Conservation (phyloP, 2,329 filamentous ascomycete genomes). For the Colletotrichum lentis region DNA sequence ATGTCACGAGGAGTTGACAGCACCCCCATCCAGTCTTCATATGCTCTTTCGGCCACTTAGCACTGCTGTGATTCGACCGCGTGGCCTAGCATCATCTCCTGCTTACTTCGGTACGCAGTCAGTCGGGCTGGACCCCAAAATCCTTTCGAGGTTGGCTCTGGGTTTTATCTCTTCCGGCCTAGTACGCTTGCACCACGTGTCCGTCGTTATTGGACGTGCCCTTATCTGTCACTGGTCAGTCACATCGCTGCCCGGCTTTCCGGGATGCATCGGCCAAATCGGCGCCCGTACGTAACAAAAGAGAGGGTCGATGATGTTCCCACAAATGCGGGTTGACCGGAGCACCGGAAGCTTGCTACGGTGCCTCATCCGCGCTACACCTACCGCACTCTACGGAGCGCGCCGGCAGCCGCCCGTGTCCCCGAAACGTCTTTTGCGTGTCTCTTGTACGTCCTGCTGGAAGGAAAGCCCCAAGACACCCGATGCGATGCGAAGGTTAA, state of each 20-base stretch:
- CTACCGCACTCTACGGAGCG: constrained; percentile 1
- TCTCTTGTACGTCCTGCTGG: constrained; percentile 19
- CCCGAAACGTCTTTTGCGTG: constrained; percentile 1
- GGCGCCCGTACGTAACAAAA: background rate
- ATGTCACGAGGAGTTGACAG: constrained; percentile 2
- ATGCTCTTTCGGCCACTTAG: constrained; percentile 8
- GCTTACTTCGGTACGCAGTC: constrained; percentile 2
- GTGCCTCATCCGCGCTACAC: constrained; percentile 22
- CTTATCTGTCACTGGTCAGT: background rate
- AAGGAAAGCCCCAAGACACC: constrained; percentile 25
- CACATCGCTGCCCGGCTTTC: background rate
- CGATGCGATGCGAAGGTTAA: constrained; percentile 24
- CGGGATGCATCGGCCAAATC: constrained; percentile 28
- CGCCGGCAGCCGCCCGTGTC: constrained; percentile 16
- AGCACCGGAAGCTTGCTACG: constrained; percentile 3
- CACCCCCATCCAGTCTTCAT: background rate
- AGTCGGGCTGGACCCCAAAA: background rate
- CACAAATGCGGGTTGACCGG: background rate
- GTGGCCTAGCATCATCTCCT: background rate
- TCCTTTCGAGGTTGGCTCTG: background rate
- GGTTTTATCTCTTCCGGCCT: constrained; percentile 7
- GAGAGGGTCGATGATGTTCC: background rate
- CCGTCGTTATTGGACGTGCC: constrained; percentile 16
- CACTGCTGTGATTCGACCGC: background rate
- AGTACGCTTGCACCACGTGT: constrained; percentile 30